These are phyloP conservation scores for Baeospora myosura DNA, from an alignment of 1,284 basidiomycete genomes.

Conservation along the genomic window DNA sequence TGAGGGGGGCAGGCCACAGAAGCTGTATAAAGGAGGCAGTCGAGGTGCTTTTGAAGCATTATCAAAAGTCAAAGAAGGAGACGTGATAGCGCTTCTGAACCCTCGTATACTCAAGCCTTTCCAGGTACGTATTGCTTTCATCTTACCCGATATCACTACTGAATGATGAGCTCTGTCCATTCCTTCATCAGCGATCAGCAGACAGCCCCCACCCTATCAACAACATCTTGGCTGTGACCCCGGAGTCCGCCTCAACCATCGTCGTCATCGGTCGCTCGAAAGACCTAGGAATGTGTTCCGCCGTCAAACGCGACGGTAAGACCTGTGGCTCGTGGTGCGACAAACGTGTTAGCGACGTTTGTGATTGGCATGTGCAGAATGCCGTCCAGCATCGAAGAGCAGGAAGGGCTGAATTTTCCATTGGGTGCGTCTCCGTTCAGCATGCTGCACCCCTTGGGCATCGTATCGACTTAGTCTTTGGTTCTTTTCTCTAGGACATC, in stretches of 20 bases:
- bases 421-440: constrained; percentile 51
- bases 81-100: constrained; percentile 86
- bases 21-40: constrained; percentile 80
- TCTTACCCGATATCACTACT: not conserved
- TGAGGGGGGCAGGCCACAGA: constrained; percentile 44
- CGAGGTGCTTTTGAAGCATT: constrained; percentile 87
- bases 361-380: constrained; percentile 82
- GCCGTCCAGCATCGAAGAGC: constrained; percentile 72
- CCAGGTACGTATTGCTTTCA: constrained; percentile 44
- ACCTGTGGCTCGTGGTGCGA: constrained; percentile 85
- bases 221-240: constrained; percentile 85
- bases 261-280: constrained; percentile 80
- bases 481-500: constrained; percentile 45
- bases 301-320: constrained; percentile 72
- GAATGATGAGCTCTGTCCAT: constrained; percentile 2
- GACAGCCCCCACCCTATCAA: constrained; percentile 67
- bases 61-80: constrained; percentile 80
- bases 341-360: constrained; percentile 72
- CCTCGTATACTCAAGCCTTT: constrained; percentile 82
- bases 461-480: constrained; percentile 2
- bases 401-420: constrained; percentile 75
- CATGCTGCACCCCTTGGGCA: constrained; percentile 3
- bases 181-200: constrained; percentile 34
- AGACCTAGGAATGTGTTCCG: constrained; percentile 81
- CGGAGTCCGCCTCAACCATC: constrained; percentile 72